Percentiles rank a stretch among this genome's conserved stretches.
Conservation (phyloP, 495 filamentous ascomycete species). For the Lentithecium fluviatile region DNA sequence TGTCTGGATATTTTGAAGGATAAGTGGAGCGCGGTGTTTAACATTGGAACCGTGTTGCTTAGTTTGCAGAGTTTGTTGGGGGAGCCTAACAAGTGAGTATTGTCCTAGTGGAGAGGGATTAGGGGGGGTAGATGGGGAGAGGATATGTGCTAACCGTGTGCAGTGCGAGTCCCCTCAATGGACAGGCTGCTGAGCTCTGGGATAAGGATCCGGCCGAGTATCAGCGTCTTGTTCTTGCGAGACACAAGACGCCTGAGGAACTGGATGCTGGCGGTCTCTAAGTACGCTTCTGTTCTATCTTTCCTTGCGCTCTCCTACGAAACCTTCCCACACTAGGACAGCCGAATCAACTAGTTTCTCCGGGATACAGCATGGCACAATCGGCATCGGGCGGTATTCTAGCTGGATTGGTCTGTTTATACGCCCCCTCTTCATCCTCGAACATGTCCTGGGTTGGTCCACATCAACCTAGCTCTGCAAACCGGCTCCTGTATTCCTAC, state of each 20-base stretch:
- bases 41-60: slow-evolving; percentile 86
- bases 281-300: too few relatives aligned
- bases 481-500: too few relatives aligned
- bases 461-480: too few relatives aligned
- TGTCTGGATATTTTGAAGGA: slow-evolving; percentile 92
- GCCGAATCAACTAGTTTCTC: too few relatives aligned
- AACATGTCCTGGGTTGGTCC: too few relatives aligned
- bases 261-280: slow-evolving; percentile 16
- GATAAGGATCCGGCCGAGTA: slow-evolving; percentile 85
- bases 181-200: slow-evolving; percentile 94
- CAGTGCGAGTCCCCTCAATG: slow-evolving; percentile 92
- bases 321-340: too few relatives aligned
- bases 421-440: too few relatives aligned
- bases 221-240: slow-evolving; percentile 68
- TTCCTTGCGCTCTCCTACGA: too few relatives aligned
- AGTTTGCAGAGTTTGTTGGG: slow-evolving; percentile 94
- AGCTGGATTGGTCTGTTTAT: too few relatives aligned
- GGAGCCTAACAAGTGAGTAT: slow-evolving; percentile 91
- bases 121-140: not conserved
- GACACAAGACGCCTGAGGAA: slow-evolving; percentile 62
- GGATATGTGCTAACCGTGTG: slow-evolving; percentile 23
- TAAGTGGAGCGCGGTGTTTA: slow-evolving; percentile 96
- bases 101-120: not conserved
- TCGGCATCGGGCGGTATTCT: too few relatives aligned
- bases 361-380: too few relatives aligned